Conservation (phyloP, 2,329 filamentous ascomycete species). For the Clarireedia hainanense region DNA sequence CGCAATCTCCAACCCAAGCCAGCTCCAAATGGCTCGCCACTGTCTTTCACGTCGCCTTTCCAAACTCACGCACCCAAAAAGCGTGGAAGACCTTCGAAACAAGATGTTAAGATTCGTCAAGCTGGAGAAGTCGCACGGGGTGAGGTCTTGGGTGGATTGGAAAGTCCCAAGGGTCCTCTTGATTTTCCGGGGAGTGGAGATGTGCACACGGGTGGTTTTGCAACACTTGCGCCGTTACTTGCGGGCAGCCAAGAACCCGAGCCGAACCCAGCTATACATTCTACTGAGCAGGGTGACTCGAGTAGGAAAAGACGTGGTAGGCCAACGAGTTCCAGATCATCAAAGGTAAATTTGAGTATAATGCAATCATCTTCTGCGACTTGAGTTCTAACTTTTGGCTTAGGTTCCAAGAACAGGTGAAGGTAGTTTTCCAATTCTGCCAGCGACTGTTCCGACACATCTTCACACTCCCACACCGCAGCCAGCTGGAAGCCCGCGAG, state of each 20-base stretch:
- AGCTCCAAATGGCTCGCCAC: conserved; percentile 19
- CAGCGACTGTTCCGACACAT: neutral
- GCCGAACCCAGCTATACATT: neutral
- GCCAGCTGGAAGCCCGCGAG: neutral
- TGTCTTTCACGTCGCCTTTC: conserved; percentile 14
- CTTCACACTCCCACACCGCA: neutral
- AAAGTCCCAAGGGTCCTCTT: conserved; percentile 4
- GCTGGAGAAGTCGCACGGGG: conserved; percentile 23
- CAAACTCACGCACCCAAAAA: conserved; percentile 17
- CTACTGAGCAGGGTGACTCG: conserved; percentile 10
- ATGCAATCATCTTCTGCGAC: neutral
- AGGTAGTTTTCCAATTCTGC: conserved; percentile 13
- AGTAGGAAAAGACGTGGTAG: conserved; percentile 18
- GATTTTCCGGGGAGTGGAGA: conserved; percentile 4
- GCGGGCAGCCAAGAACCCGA: neutral
- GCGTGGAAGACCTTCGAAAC: conserved; percentile 28
- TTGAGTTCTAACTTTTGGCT: neutral
- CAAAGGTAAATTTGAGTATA: conserved; percentile 13
- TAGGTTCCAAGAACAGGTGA: conserved; percentile 16
- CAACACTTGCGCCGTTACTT: neutral
- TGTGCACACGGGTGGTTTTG: neutral
- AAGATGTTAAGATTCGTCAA: conserved; percentile 23
- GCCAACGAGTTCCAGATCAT: conserved; percentile 10
- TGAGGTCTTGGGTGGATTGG: conserved; percentile 20
- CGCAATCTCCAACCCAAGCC: conserved; percentile 26